These are phyloP conservation scores for Allium fistulosum DNA, from an alignment of 106 monocot species.

Conservation along the genomic window DNA sequence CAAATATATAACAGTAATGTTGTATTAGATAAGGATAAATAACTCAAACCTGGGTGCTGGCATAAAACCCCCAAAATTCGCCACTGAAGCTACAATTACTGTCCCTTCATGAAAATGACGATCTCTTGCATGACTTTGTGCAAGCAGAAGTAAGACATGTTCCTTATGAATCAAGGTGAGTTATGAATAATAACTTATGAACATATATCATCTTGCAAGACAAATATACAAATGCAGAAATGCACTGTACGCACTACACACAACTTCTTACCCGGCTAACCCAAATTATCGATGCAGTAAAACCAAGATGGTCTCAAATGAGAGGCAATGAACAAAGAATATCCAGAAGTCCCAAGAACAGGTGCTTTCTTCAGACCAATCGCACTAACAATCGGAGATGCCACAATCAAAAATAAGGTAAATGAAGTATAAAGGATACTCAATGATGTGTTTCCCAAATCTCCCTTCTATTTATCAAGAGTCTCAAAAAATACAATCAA, in stretches of 20 bases:
- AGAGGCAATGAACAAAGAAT: slow-evolving; percentile 86
- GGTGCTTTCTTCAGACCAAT: slow-evolving; percentile 69
- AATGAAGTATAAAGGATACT: no score
- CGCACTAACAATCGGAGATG: slow-evolving; percentile 46
- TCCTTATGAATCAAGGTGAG: slow-evolving; percentile 49
- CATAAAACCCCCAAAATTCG: slow-evolving; percentile 95
- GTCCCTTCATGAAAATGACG: slow-evolving; percentile 68
- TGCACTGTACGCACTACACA: no score
- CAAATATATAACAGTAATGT: background rate
- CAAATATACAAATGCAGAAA: no score
- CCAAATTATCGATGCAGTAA: slow-evolving; percentile 87
- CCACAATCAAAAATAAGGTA: slow-evolving; percentile 71
- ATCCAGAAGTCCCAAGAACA: slow-evolving; percentile 69
- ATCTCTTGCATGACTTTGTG: slow-evolving; percentile 78
- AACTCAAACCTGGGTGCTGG: slow-evolving; percentile 60
- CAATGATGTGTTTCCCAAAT: no score
- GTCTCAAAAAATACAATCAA: no score
- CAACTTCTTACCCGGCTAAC: slow-evolving; percentile 73
- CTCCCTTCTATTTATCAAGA: no score
- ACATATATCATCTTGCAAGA: no score
- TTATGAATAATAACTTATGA: no score
- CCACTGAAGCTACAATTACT: slow-evolving; percentile 80
- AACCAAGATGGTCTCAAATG: slow-evolving; percentile 78
- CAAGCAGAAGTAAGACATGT: slow-evolving; percentile 79
- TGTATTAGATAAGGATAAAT: background rate